Evolutionary conservation across 352 stramenopile species (phyloP).

Genomic region (Phytopythium aichiense): DNA sequence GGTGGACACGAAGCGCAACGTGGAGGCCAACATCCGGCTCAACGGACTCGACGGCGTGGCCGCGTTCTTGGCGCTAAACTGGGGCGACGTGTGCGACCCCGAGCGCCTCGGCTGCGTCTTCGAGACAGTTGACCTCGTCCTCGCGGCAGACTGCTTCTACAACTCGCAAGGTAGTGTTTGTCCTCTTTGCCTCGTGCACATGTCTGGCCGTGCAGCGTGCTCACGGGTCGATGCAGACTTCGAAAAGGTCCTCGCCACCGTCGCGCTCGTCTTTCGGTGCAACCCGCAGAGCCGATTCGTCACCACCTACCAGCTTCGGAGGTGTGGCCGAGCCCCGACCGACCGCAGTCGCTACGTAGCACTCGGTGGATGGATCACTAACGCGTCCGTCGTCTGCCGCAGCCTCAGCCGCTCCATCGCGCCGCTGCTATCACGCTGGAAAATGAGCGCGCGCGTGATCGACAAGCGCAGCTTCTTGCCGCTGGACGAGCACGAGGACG

Average conservation of each 20-base stretch:
- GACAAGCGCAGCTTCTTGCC: conserved; percentile 28
- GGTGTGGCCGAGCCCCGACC: conserved; percentile 10
- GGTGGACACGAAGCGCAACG: conserved; percentile 41
- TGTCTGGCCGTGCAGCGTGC: neutral
- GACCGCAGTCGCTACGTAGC: neutral
- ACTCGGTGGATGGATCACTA: neutral
- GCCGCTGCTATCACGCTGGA: conserved; percentile 45
- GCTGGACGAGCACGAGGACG: neutral
- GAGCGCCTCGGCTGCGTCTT: conserved; percentile 27
- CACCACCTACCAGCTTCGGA: conserved; percentile 67
- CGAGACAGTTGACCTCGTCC: conserved; percentile 33
- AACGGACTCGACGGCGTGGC: conserved; percentile 32
- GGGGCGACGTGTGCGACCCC: conserved; percentile 34
- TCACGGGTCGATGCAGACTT: conserved; percentile 37
- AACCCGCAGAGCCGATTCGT: conserved; percentile 31
- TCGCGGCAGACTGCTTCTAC: conserved; percentile 74
- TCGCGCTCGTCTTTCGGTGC: conserved; percentile 58
- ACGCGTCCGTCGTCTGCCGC: neutral
- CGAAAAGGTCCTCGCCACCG: conserved; percentile 61
- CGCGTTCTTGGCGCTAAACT: conserved; percentile 40
- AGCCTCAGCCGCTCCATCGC: conserved; percentile 60
- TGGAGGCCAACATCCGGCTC: conserved; percentile 43
- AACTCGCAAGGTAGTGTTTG: conserved; percentile 38
- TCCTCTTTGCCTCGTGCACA: neutral
- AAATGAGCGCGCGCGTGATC: conserved; percentile 28